Evolutionary conservation across 2,329 filamentous ascomycete genomes (phyloP).

Genomic region (Monosporascus sp.): DNA sequence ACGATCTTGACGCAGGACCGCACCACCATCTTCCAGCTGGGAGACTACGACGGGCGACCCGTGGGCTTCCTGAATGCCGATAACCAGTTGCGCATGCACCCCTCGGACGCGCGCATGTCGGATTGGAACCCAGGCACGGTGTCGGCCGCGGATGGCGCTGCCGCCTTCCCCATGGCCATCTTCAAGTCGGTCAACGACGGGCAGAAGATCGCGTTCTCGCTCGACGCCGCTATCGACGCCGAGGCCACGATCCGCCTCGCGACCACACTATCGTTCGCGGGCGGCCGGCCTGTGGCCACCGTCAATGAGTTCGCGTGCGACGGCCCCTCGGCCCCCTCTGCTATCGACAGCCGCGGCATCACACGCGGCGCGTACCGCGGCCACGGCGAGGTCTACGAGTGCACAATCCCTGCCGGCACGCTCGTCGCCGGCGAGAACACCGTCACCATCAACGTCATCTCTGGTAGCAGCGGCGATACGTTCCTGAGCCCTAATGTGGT

Average conservation of each 20-base stretch:
- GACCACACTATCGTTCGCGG: conserved; percentile 52
- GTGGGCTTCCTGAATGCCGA: conserved; percentile 53
- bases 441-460: conserved; percentile 45
- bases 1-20: conserved; percentile 31
- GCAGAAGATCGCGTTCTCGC: conserved; percentile 33
- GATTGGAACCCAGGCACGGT: conserved; percentile 47
- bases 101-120: conserved; percentile 48
- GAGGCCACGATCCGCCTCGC: conserved; percentile 49
- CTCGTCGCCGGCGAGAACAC: conserved; percentile 48
- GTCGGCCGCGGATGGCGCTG: conserved; percentile 36
- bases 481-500: conserved; percentile 46
- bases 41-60: conserved; percentile 52
- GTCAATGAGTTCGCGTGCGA: conserved; percentile 26
- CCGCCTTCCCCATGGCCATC: conserved; percentile 53
- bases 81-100: conserved; percentile 55
- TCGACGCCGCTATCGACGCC: conserved; percentile 34
- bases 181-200: conserved; percentile 45
- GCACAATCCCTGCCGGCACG: conserved; percentile 43
- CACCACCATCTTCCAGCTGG: conserved; percentile 48
- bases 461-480: conserved; percentile 41
- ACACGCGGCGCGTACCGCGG: conserved; percentile 55
- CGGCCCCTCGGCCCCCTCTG: conserved; percentile 31
- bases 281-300: conserved; percentile 44
- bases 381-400: conserved; percentile 51
- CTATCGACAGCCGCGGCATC: conserved; percentile 52